phyloP scores from a whole-genome alignment of 495 filamentous ascomycete genomes.

The Hypomontagnella submonticulosa region DNA sequence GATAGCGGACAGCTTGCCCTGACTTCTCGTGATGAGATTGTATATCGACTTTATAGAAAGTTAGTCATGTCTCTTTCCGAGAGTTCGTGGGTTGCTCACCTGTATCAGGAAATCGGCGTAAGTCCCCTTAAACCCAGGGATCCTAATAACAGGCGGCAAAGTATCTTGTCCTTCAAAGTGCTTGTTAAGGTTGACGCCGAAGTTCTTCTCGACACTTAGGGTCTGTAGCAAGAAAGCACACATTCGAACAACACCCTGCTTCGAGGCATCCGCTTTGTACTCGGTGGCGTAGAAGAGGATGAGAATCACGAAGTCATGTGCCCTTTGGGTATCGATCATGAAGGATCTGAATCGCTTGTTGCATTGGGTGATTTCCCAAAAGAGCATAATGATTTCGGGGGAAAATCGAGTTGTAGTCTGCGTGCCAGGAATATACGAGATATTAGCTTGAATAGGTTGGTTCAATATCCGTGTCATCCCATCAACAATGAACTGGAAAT shows the following conservation, averaged over 20 bases:
- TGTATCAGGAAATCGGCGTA: conserved; percentile 96
- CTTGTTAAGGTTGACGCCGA: conserved; percentile 90
- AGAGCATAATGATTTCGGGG: conserved; percentile 96
- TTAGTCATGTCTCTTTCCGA: conserved; percentile 11
- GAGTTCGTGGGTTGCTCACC: conserved; percentile 62
- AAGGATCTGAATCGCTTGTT: conserved; percentile 98
- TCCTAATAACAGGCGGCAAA: conserved; percentile 80
- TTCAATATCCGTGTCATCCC: conserved; percentile 95
- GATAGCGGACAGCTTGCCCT: conserved; percentile 89
- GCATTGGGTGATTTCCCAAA: conserved; percentile 97
- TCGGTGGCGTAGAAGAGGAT: conserved; percentile 93
- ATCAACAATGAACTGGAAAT: conserved; percentile 97
- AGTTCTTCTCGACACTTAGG: conserved; percentile 90
- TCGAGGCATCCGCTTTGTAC: conserved; percentile 83
- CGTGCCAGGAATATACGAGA: conserved; percentile 88
- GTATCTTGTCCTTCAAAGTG: conserved; percentile 90
- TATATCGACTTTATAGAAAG: conserved; percentile 79
- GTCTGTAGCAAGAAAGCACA: conserved; percentile 97
- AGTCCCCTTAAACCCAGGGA: conserved; percentile 84
- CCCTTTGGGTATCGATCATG: conserved; percentile 93
- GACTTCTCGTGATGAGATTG: conserved; percentile 88
- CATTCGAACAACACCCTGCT: conserved; percentile 94
- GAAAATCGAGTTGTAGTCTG: conserved; percentile 86
- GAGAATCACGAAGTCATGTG: conserved; percentile 91
- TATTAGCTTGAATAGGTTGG: conserved; percentile 88